Evolutionary conservation across 257 asterid species (phyloP).

Genomic region (Solanum peruvianum): DNA sequence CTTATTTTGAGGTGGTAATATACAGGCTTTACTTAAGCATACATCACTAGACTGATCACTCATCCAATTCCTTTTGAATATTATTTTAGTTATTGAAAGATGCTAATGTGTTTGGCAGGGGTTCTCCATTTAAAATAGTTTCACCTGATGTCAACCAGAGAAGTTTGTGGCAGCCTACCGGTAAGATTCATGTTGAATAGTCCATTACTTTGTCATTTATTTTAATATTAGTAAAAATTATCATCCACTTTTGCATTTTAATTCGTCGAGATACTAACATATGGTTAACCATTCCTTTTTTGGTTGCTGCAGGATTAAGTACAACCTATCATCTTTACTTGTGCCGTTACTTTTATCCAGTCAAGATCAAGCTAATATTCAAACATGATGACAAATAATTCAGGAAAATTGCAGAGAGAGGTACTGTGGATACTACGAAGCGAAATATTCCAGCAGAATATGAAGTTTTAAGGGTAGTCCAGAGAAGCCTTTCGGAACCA

Average conservation of each 20-base stretch:
- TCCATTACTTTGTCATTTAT: not conserved
- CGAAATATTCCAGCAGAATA: constrained; percentile 86
- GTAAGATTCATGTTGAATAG: constrained; percentile 40
- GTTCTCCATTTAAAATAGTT: constrained; percentile 48
- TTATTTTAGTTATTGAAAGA: not conserved
- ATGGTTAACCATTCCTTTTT: constrained; percentile 19
- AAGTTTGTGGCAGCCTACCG: constrained; percentile 78
- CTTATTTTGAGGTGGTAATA: not conserved
- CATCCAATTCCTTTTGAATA: not conserved
- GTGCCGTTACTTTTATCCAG: constrained; percentile 39
- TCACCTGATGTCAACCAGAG: constrained; percentile 41
- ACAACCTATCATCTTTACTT: constrained; percentile 46
- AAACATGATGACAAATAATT: constrained; percentile 20
- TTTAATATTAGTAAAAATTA: not conserved
- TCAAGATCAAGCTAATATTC: constrained; percentile 47
- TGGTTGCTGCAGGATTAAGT: constrained; percentile 77
- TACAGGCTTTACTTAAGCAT: not conserved
- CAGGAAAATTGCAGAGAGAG: constrained; percentile 60
- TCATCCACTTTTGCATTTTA: not conserved
- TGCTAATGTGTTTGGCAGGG: constrained; percentile 34
- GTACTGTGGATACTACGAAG: constrained; percentile 70
- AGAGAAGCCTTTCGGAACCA: constrained; percentile 84
- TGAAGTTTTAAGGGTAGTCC: constrained; percentile 76
- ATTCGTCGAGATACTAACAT: not conserved
- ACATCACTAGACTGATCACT: not conserved